Conservation (phyloP, 129 eudicot species). For the Calendula officinalis region DNA sequence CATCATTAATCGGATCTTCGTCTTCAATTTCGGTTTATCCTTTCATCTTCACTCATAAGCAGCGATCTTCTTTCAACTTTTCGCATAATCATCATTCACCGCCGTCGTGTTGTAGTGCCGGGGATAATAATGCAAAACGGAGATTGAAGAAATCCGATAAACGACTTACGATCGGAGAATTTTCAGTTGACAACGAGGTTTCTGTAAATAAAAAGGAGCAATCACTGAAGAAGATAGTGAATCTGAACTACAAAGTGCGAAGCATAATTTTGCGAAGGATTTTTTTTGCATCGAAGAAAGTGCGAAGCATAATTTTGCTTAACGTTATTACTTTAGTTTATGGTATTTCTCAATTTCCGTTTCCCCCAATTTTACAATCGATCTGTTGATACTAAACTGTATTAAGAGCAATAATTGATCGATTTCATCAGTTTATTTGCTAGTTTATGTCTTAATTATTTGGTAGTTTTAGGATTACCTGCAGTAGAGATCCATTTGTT, state of each 20-base stretch:
- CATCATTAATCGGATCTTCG: conserved; percentile 15
- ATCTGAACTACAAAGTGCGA: conserved; percentile 39
- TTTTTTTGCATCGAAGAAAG: conserved; percentile 64
- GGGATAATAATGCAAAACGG: conserved; percentile 22
- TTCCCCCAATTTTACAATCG: not conserved
- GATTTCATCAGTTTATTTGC: too few species aligned
- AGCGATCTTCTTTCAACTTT: conserved; percentile 18
- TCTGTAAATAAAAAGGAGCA: conserved; percentile 12
- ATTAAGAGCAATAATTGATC: not conserved
- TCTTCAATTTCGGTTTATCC: conserved; percentile 27
- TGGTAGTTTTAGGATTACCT: too few species aligned
- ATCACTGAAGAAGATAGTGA: not conserved
- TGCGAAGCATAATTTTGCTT: conserved; percentile 74
- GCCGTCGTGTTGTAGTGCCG: conserved; percentile 26
- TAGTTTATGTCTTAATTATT: too few species aligned
- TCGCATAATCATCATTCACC: conserved; percentile 16
- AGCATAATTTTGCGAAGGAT: conserved; percentile 71
- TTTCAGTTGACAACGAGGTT: conserved; percentile 19
- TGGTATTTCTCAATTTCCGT: conserved; percentile 38
- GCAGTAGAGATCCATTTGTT: too few species aligned
- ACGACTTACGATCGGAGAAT: conserved; percentile 21
- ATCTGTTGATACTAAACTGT: not conserved
- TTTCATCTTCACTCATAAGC: conserved; percentile 20
- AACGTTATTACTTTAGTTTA: conserved; percentile 67
- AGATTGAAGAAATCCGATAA: conserved; percentile 15